Evolutionary conservation across 2,329 filamentous ascomycete species (phyloP).

Genomic region (Colletotrichum navitas): DNA sequence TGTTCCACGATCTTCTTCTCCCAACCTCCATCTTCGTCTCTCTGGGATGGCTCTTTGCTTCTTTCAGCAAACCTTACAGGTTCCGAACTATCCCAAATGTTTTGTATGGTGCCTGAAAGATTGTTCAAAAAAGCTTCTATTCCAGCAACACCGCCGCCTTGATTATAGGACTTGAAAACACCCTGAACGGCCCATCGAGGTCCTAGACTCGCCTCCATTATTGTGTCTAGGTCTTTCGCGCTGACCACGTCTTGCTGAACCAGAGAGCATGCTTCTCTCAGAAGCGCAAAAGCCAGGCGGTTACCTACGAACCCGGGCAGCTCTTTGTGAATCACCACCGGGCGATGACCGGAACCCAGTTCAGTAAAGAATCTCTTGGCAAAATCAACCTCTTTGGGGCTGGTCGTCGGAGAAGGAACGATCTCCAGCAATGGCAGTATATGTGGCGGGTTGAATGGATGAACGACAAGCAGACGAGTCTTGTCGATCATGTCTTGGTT

Average conservation of each 20-base stretch:
- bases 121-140: conserved; percentile 8
- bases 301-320: conserved; percentile 17
- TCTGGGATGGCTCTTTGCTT: neutral
- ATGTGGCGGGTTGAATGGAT: conserved; percentile 73
- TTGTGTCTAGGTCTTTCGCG: conserved; percentile 9
- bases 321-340: conserved; percentile 29
- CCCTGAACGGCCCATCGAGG: conserved; percentile 18
- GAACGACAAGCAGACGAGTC: conserved; percentile 65
- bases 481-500: conserved; percentile 43
- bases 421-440: conserved; percentile 72
- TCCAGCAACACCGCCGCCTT: conserved; percentile 14
- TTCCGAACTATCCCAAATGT: conserved; percentile 12
- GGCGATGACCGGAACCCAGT: conserved; percentile 21
- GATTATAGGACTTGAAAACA: conserved; percentile 18
- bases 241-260: conserved; percentile 16
- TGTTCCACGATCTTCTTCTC: conserved; percentile 13
- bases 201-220: conserved; percentile 14
- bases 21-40: neutral
- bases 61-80: neutral
- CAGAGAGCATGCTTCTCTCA: conserved; percentile 14
- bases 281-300: conserved; percentile 15
- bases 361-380: conserved; percentile 12
- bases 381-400: neutral
- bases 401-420: conserved; percentile 55
- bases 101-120: conserved; percentile 10